Evolutionary conservation across 345 rosid species (phyloP).

Genomic region (Syzygium grande): DNA sequence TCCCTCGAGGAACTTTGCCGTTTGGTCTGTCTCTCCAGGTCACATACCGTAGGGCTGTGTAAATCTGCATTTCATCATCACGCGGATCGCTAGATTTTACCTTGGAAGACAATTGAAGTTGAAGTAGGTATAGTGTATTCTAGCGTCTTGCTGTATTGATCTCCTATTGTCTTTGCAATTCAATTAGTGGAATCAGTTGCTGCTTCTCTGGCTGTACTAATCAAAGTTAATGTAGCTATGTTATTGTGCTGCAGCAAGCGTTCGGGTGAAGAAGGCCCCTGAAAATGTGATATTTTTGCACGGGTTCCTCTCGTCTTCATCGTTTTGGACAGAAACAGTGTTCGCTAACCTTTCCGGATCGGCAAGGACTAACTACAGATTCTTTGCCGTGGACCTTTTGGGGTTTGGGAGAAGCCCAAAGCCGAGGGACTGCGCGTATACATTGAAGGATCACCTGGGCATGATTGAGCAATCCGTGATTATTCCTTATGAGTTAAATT

Average conservation of each 20-base stretch:
- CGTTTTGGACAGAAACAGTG: conserved; percentile 34
- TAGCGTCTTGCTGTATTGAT: neutral
- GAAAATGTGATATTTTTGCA: conserved; percentile 72
- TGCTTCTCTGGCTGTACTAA: neutral
- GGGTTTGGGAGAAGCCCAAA: conserved; percentile 83
- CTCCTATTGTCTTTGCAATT: neutral
- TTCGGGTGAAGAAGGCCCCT: conserved; percentile 3
- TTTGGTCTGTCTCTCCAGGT: neutral
- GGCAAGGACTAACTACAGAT: conserved; percentile 20
- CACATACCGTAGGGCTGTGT: neutral
- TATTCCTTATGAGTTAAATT: conserved; percentile 27
- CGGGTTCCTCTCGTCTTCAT: conserved; percentile 25
- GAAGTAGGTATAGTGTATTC: neutral
- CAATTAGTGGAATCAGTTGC: neutral
- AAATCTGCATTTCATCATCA: neutral
- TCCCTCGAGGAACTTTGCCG: neutral
- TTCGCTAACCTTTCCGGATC: conserved; percentile 40
- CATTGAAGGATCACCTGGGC: conserved; percentile 53
- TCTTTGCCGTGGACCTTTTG: conserved; percentile 59
- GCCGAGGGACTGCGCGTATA: conserved; percentile 50
- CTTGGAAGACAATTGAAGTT: neutral
- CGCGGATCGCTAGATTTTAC: neutral
- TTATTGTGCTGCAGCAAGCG: neutral
- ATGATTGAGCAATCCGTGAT: conserved; percentile 66
- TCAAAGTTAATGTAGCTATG: neutral